These are phyloP conservation scores for Coemansia biformis DNA, from an alignment of 192 early-diverging fungal genomes.

Conservation along the genomic window DNA sequence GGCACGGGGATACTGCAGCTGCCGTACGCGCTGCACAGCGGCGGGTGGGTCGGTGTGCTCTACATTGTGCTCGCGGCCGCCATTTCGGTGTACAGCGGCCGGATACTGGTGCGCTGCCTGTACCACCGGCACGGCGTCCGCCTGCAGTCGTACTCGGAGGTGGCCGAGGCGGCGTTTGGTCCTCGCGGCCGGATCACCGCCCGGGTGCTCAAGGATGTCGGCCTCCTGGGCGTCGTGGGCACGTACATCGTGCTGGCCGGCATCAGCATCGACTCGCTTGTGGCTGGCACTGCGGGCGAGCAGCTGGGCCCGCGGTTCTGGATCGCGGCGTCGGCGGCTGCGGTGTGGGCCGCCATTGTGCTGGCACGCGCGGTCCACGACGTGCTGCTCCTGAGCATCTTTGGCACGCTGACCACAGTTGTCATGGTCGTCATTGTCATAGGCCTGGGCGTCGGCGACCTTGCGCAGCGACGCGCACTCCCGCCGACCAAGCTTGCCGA, in stretches of 20 bases:
- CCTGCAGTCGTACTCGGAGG: slow-evolving; percentile 58
- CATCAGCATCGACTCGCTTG: slow-evolving; percentile 59
- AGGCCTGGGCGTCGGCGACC: slow-evolving; percentile 34
- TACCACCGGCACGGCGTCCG: slow-evolving; percentile 63
- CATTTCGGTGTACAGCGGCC: slow-evolving; percentile 67
- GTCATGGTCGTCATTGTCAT: slow-evolving; percentile 67
- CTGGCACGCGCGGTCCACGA: slow-evolving; percentile 74
- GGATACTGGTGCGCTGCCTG: slow-evolving; percentile 66
- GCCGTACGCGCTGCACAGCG: slow-evolving; percentile 68
- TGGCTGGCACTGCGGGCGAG: slow-evolving; percentile 31
- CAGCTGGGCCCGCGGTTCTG: slow-evolving; percentile 53
- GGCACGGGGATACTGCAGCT: slow-evolving; percentile 80
- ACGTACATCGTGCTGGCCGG: slow-evolving; percentile 74
- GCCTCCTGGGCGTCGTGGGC: slow-evolving; percentile 59
- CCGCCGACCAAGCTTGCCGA: slow-evolving; percentile 39
- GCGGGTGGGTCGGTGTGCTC: slow-evolving; percentile 73
- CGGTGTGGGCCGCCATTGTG: slow-evolving; percentile 70
- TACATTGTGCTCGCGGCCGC: slow-evolving; percentile 65
- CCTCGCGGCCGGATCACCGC: slow-evolving; percentile 54
- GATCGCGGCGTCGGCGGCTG: slow-evolving; percentile 57
- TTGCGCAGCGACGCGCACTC: slow-evolving; percentile 6
- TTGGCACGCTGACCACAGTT: slow-evolving; percentile 70
- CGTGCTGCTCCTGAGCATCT: slow-evolving; percentile 66
- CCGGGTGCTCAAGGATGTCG: slow-evolving; percentile 56
- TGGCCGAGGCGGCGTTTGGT: slow-evolving; percentile 72